These are phyloP conservation scores for Aspergillus panamensis DNA, from an alignment of 495 filamentous ascomycete genomes.

Conservation along the genomic window DNA sequence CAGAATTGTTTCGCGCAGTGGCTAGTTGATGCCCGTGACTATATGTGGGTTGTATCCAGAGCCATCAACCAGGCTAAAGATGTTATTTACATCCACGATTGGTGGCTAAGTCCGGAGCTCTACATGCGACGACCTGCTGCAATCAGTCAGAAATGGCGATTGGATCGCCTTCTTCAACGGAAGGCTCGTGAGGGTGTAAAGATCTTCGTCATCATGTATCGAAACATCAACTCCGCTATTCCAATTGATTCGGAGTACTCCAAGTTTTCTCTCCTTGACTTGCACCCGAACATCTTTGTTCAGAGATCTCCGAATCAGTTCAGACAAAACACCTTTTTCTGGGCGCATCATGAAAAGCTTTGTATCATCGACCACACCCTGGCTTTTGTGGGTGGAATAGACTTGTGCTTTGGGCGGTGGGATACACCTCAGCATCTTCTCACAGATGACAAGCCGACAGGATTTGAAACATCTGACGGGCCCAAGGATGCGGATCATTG, in stretches of 20 bases:
- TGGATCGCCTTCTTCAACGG: conserved; percentile 88
- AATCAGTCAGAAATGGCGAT: conserved; percentile 97
- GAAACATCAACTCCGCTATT: conserved; percentile 96
- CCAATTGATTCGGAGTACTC: conserved; percentile 99
- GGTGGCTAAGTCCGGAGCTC: conserved; percentile 96
- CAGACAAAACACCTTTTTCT: conserved; percentile 99
- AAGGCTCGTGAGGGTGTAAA: conserved; percentile 96
- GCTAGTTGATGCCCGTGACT: conserved; percentile 94
- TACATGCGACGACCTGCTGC: conserved; percentile 94
- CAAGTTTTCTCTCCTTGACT: conserved; percentile 93
- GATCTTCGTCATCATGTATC: conserved; percentile 96
- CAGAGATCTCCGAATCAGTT: conserved; percentile 96
- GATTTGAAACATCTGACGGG: conserved; percentile 73
- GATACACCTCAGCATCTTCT: conserved; percentile 91
- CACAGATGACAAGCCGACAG: conserved; percentile 89
- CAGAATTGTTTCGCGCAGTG: conserved; percentile 87
- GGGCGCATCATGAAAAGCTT: conserved; percentile 97
- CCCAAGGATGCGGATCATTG: conserved; percentile 91
- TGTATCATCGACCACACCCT: conserved; percentile 94
- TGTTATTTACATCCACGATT: conserved; percentile 99
- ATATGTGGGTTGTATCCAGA: conserved; percentile 98
- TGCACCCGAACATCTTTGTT: conserved; percentile 95
- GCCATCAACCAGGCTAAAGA: conserved; percentile 98
- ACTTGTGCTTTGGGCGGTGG: conserved; percentile 97
- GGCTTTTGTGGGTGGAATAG: conserved; percentile 93